Conservation (phyloP, 2,329 filamentous ascomycete genomes). For the Penicillium oxalicum region DNA sequence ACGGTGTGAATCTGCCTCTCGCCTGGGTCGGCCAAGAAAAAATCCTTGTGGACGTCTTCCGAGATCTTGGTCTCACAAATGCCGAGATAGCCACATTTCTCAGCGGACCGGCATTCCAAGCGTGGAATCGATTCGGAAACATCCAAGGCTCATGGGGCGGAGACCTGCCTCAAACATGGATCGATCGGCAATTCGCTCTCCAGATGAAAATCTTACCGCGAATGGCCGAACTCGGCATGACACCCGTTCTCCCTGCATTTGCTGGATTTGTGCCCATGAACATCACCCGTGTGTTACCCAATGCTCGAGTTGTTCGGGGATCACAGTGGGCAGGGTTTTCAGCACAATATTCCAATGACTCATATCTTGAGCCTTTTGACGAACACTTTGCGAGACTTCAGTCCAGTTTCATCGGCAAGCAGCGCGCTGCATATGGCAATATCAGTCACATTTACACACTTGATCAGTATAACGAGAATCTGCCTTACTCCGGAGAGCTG, state of each 20-base stretch:
- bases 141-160: conserved; percentile 48
- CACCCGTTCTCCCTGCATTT: conserved; percentile 47
- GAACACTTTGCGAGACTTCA: conserved; percentile 41
- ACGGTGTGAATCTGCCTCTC: conserved; percentile 48
- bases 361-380: conserved; percentile 46
- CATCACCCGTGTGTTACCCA: conserved; percentile 38
- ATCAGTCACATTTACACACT: conserved; percentile 47
- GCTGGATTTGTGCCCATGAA: conserved; percentile 46
- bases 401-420: conserved; percentile 43
- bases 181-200: conserved; percentile 44
- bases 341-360: conserved; percentile 40
- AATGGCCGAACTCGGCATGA: conserved; percentile 51
- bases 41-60: conserved; percentile 46
- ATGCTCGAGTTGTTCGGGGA: conserved; percentile 41
- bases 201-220: conserved; percentile 46
- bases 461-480: conserved; percentile 51
- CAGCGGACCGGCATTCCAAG: conserved; percentile 47
- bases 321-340: conserved; percentile 43
- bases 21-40: conserved; percentile 51
- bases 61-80: conserved; percentile 41
- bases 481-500: conserved; percentile 42
- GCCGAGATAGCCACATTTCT: conserved; percentile 44
- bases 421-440: conserved; percentile 44
- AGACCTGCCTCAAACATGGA: conserved; percentile 42
- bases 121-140: conserved; percentile 53